Percentiles rank a stretch among this genome's conserved stretches.
phyloP scores from a whole-genome alignment of 2,329 filamentous ascomycete genomes.

The Arthrobotrys conoides region DNA sequence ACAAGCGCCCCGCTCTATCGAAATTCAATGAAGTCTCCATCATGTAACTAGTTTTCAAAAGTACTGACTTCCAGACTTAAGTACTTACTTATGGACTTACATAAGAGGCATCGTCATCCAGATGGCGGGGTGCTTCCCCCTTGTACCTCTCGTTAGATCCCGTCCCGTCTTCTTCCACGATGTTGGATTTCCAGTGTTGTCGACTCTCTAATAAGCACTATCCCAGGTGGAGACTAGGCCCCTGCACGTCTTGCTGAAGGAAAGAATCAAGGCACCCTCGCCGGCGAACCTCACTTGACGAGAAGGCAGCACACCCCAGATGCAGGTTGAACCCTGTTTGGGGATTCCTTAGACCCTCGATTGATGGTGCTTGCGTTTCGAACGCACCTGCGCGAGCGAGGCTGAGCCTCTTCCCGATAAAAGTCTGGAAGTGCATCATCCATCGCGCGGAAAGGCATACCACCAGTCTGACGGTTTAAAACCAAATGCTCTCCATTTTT shows the following conservation, averaged over 20 bases:
- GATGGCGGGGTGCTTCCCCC: not conserved
- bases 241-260: not conserved
- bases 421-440: no score
- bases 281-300: constrained; percentile 27
- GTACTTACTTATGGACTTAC: not conserved
- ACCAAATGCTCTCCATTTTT: constrained; percentile 24
- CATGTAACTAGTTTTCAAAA: no score
- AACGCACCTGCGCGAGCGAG: constrained; percentile 23
- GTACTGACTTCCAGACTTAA: not conserved
- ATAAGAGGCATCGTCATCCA: not conserved
- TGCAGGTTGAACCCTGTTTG: not conserved
- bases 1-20: no score
- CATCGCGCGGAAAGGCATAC: no score
- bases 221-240: constrained; percentile 20
- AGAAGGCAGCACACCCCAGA: not conserved
- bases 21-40: no score
- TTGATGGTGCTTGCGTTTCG: not conserved
- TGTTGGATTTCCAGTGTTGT: constrained; percentile 35
- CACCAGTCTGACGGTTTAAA: constrained; percentile 26
- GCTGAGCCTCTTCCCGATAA: constrained; percentile 32
- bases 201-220: constrained; percentile 20
- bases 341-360: not conserved
- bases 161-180: not conserved
- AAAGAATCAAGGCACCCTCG: constrained; percentile 26
- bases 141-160: not conserved